Base-by-base conservation (phyloP, 768 basidiomycete genomes). In the Zangia roseola region DNA sequence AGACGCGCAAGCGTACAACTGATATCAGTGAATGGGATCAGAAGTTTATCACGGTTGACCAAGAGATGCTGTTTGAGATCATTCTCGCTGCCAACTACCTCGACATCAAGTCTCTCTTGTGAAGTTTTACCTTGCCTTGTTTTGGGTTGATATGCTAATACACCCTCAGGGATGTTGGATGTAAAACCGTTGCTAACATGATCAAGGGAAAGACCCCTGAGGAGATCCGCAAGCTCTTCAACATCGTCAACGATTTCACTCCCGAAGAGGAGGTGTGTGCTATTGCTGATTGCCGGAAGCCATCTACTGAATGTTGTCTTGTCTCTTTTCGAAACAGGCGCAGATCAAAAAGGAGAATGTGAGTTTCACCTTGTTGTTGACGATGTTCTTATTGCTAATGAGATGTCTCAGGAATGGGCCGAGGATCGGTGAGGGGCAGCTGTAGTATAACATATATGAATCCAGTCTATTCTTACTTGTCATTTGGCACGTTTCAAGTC, bases 271-370 rank as follows among this genome's bases (percentile, higher is more conserved):
- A 99, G 86, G 95, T 93, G 39, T 39, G 73, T 69, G 42, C 40
- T 25, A 19, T 35, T 38, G 0, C 26, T 47, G 41, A 41, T 37
- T 14, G 12, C 55, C 23, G 47, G 43, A 58, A 13, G 14, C 4
- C 3, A 4, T 10, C 3, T 17, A 12, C 55, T 53, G 24, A 64
- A 17, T 8, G 5, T 4, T 35, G 50, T 24, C 14, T 36, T n/a
- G n/a, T n/a, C n/a, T 46, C 42, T 38, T 50, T 40, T 47, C 40
- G 42, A 30, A 47, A 57, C 57, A 91, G 90, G 90, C 91, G 28
- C 95, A 98, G 72, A 98, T 99, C 81, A 94, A 93, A 84, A 97
- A 97, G 74, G 97, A 99, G 78, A 98, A 98, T 70, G 94, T 91
- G 65, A 77, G 88, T 76, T 10, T 14, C 51, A 13, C 43, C 12